These are phyloP conservation scores for Rhytidiadelphus loreus DNA, from an alignment of 225 moss, liverwort and hornwort species.

Conservation along the genomic window DNA sequence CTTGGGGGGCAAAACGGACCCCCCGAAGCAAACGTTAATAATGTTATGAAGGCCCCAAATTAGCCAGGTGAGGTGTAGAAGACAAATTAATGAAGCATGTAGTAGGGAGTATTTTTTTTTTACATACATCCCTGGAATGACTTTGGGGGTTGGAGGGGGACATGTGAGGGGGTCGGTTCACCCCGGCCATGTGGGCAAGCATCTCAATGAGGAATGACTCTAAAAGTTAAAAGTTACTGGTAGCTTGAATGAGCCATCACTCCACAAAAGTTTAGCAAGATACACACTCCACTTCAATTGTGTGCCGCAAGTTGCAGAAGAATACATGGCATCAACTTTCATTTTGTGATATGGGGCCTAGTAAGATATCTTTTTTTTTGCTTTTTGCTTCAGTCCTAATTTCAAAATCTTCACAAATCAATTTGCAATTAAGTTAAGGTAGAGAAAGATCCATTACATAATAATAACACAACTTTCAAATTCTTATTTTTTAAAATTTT, in stretches of 20 bases:
- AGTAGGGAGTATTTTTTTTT: too few species aligned
- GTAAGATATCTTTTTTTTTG: accelerated
- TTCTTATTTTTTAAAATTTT: too few species aligned
- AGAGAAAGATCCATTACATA: too few species aligned
- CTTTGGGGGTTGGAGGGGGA: too few species aligned
- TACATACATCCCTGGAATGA: too few species aligned
- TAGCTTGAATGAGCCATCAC: not conserved
- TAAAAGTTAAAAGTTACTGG: not conserved
- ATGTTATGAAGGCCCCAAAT: too few species aligned
- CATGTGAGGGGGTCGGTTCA: too few species aligned
- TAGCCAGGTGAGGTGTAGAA: too few species aligned
- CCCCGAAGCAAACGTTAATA: too few species aligned
- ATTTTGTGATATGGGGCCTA: not conserved
- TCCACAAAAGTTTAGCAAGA: not conserved
- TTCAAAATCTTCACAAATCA: not conserved
- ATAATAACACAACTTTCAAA: not conserved
- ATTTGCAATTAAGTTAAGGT: not conserved
- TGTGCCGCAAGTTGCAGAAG: not conserved
- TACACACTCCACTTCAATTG: not conserved
- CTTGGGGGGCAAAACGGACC: too few species aligned
- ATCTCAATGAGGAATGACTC: not conserved
- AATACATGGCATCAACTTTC: not conserved
- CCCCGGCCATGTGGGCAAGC: not conserved
- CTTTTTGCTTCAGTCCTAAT: not conserved
- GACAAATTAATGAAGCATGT: too few species aligned